phyloP scores from a whole-genome alignment of 2,329 filamentous ascomycete species.

The Eurotiales sp. region DNA sequence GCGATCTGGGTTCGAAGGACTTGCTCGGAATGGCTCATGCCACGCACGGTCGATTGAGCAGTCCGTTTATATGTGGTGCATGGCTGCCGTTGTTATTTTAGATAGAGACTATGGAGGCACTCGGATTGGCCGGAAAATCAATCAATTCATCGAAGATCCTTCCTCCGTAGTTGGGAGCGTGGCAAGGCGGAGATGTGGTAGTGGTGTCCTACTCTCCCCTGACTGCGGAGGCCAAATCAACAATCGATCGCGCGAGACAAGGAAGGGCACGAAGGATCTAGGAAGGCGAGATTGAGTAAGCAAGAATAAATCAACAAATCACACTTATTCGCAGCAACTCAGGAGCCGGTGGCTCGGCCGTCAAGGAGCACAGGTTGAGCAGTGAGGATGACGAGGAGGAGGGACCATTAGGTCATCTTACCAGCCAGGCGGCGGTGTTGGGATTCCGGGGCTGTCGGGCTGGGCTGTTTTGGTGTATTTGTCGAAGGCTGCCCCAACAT shows the following conservation, averaged over 20 bases:
- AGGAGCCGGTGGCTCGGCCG: not conserved
- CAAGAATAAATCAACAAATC: not conserved
- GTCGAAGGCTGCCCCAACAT: too few species aligned
- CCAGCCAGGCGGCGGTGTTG: constrained; percentile 8
- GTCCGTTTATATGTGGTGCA: constrained; percentile 7
- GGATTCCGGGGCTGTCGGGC: not conserved
- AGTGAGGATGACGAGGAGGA: constrained; percentile 6
- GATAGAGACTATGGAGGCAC: not conserved
- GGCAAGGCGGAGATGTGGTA: constrained; percentile 2
- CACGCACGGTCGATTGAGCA: constrained; percentile 10
- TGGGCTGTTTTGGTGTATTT: not conserved
- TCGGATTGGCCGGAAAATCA: not conserved
- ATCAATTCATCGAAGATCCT: not conserved
- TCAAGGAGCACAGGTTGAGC: not conserved
- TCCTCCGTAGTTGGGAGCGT: not conserved
- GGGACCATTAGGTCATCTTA: constrained; percentile 14
- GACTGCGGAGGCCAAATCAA: constrained; percentile 2
- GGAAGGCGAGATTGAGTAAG: not conserved
- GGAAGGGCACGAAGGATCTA: not conserved
- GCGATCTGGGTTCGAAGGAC: not conserved
- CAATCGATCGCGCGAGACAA: not conserved
- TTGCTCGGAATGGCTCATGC: constrained; percentile 12
- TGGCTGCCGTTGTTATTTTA: not conserved
- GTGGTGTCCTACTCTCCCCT: not conserved
- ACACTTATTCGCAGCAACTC: not conserved